These are phyloP conservation scores for Candida yuanshanica DNA, from an alignment of 805 yeast genomes.

Conservation along the genomic window DNA sequence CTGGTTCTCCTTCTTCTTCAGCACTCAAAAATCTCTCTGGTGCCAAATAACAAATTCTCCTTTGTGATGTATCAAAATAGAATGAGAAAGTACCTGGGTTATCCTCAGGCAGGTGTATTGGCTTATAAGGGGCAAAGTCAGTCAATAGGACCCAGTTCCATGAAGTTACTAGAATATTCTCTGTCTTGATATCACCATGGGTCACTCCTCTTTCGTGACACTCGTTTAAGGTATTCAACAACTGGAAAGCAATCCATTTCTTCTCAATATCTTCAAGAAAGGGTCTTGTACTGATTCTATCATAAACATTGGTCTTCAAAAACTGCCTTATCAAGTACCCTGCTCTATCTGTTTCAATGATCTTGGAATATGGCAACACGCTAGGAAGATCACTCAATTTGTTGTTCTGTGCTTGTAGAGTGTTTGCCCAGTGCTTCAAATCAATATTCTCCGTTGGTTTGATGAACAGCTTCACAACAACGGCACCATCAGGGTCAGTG, in stretches of 20 bases:
- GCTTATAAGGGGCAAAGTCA: slow-evolving; percentile 85
- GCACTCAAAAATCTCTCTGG: slow-evolving; percentile 73
- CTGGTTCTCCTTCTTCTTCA: slow-evolving; percentile 13
- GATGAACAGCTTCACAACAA: slow-evolving; percentile 75
- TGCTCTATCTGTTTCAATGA: slow-evolving; percentile 87
- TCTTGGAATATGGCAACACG: slow-evolving; percentile 62
- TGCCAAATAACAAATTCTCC: slow-evolving; percentile 86
- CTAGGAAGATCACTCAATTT: slow-evolving; percentile 48
- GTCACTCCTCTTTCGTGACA: slow-evolving; percentile 57
- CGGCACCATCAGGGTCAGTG: slow-evolving; percentile 62
- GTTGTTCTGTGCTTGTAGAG: slow-evolving; percentile 29
- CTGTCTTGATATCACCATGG: slow-evolving; percentile 93
- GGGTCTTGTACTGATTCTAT: slow-evolving; percentile 81
- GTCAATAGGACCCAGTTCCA: slow-evolving; percentile 83
- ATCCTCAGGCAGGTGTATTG: slow-evolving; percentile 80
- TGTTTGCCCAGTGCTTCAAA: slow-evolving; percentile 16
- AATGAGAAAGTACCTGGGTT: slow-evolving; percentile 91
- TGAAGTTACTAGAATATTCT: slow-evolving; percentile 78
- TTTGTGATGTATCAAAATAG: slow-evolving; percentile 84
- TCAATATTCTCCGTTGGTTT: slow-evolving; percentile 49
- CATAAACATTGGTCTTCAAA: slow-evolving; percentile 76
- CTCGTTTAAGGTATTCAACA: slow-evolving; percentile 54
- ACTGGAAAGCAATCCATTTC: slow-evolving; percentile 78
- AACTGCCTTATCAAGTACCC: slow-evolving; percentile 85
- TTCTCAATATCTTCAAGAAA: slow-evolving; percentile 78